These are phyloP conservation scores for Nadsonia commutata DNA, from an alignment of 1,139 yeast genomes.

Conservation along the genomic window DNA sequence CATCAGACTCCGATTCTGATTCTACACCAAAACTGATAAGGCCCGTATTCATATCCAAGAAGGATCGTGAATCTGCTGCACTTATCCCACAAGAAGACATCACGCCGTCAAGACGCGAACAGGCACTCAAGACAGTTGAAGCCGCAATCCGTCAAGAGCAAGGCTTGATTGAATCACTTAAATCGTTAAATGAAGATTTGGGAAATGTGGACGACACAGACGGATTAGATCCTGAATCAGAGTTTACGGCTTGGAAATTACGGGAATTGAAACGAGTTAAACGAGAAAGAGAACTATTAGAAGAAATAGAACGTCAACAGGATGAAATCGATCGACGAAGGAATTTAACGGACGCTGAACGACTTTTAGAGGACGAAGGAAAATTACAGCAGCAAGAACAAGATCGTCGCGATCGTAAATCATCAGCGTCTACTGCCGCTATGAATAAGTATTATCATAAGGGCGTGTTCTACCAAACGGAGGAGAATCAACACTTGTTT, in stretches of 20 bases:
- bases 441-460: slow-evolving; percentile 22
- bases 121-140: slow-evolving; percentile 20
- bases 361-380: slow-evolving; percentile 12
- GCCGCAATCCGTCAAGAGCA: slow-evolving; percentile 16
- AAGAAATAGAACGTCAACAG: slow-evolving; percentile 25
- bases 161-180: slow-evolving; percentile 7
- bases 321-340: slow-evolving; percentile 27
- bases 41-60: slow-evolving; percentile 4
- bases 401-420: slow-evolving; percentile 8
- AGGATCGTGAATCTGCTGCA: neutral
- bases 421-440: slow-evolving; percentile 9
- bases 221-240: slow-evolving; percentile 35
- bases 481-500: slow-evolving; percentile 13
- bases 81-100: no score
- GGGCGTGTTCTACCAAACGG: slow-evolving; percentile 26
- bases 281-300: slow-evolving; percentile 30
- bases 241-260: slow-evolving; percentile 31
- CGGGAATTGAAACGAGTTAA: slow-evolving; percentile 30
- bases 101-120: slow-evolving; percentile 16
- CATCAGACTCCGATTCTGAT: slow-evolving; percentile 7
- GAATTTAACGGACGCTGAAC: slow-evolving; percentile 21
- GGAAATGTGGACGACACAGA: slow-evolving; percentile 40
- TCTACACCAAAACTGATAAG: neutral
- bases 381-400: slow-evolving; percentile 8
- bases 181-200: slow-evolving; percentile 14